Evolutionary conservation across 495 filamentous ascomycete species (phyloP).

Genomic region (Hypomontagnella monticulosa): DNA sequence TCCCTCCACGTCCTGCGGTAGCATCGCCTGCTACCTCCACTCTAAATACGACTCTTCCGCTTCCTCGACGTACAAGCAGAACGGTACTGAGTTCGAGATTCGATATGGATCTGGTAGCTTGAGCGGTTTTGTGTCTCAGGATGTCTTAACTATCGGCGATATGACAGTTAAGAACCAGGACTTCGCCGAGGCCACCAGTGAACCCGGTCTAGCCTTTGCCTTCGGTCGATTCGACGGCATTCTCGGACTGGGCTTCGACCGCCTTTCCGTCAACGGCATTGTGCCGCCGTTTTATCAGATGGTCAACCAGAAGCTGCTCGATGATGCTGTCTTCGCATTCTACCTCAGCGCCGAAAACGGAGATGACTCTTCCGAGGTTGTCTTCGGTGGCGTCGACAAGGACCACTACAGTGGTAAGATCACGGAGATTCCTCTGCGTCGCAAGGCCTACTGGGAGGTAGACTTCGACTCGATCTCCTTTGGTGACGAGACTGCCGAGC

Average conservation of each 20-base stretch:
- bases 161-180: conserved; percentile 84
- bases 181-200: conserved; percentile 93
- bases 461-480: conserved; percentile 92
- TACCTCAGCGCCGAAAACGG: conserved; percentile 81
- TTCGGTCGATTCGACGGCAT: conserved; percentile 99
- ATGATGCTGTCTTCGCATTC: conserved; percentile 95
- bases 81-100: conserved; percentile 92
- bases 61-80: conserved; percentile 93
- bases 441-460: conserved; percentile 99
- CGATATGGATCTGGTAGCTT: conserved; percentile 94
- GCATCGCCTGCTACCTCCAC: conserved; percentile 98
- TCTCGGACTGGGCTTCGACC: conserved; percentile 92
- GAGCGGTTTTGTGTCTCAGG: conserved; percentile 92
- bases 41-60: conserved; percentile 91
- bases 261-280: conserved; percentile 95
- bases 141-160: conserved; percentile 87
- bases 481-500: conserved; percentile 81
- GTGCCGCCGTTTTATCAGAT: conserved; percentile 96
- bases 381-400: conserved; percentile 91
- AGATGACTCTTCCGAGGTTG: conserved; percentile 82
- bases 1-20: conserved; percentile 86
- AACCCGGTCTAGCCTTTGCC: conserved; percentile 96
- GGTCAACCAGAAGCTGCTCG: conserved; percentile 86
- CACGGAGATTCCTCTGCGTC: conserved; percentile 89
- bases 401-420: conserved; percentile 89